Percentiles rank a stretch among this genome's conserved stretches.
Conservation (phyloP, 2,329 filamentous ascomycete species). For the Cytospora leucostoma region DNA sequence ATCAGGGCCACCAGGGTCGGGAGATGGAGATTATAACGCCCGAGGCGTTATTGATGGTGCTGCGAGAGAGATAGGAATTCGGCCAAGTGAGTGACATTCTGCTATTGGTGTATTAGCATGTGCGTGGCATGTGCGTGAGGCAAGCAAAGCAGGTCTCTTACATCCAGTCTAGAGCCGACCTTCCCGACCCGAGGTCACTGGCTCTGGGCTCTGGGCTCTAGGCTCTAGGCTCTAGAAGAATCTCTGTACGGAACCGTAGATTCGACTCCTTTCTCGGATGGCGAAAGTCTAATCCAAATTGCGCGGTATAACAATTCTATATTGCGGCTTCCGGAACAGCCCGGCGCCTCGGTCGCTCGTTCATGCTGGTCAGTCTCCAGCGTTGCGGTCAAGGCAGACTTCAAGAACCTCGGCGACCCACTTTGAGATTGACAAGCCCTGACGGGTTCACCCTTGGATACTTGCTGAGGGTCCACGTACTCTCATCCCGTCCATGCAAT, state of each 20-base stretch:
- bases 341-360: conserved; percentile 21
- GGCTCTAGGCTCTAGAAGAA: too few relatives aligned
- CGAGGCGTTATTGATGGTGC: not conserved
- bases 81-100: too few relatives aligned
- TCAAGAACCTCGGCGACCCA: conserved; percentile 24
- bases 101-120: too few relatives aligned
- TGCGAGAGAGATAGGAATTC: too few relatives aligned
- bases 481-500: conserved; percentile 1
- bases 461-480: conserved; percentile 22
- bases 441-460: conserved; percentile 2
- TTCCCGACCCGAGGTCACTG: too few relatives aligned
- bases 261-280: too few relatives aligned
- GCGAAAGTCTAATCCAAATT: too few relatives aligned
- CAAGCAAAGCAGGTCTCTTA: too few relatives aligned
- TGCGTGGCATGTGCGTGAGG: too few relatives aligned
- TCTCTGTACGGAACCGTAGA: too few relatives aligned
- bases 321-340: conserved; percentile 6
- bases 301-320: not conserved
- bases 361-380: not conserved
- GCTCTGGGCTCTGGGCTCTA: too few relatives aligned
- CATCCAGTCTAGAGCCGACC: too few relatives aligned
- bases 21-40: conserved; percentile 1
- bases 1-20: not conserved
- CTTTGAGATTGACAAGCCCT: conserved; percentile 2
- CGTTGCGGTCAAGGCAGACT: conserved; percentile 10